phyloP scores from a whole-genome alignment of 495 filamentous ascomycete genomes.

The Schizothecium vesticola region DNA sequence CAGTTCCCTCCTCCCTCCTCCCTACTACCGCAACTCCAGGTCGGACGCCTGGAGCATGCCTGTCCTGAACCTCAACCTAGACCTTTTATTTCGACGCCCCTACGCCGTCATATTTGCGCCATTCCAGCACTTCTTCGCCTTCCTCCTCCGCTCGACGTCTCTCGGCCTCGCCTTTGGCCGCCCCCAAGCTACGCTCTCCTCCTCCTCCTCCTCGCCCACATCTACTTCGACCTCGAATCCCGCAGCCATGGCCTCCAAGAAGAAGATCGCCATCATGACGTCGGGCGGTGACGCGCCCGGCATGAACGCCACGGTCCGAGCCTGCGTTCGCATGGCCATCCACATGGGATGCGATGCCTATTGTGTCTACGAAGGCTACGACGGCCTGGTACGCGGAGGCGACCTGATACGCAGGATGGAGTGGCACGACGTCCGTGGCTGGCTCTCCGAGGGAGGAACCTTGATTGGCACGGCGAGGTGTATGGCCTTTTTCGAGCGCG shows the following conservation, averaged over 20 bases:
- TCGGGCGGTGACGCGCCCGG: constrained; percentile 96
- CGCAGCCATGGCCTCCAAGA: constrained; percentile 46
- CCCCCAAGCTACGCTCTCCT: not conserved
- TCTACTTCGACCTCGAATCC: constrained; percentile 1
- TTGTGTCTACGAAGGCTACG: constrained; percentile 91
- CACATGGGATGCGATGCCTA: constrained; percentile 82
- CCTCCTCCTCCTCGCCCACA: not conserved
- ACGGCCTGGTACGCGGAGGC: constrained; percentile 86
- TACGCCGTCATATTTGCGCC: constrained; percentile 20
- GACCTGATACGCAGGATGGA: constrained; percentile 78
- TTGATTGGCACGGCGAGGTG: constrained; percentile 94
- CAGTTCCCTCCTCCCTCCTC: not conserved
- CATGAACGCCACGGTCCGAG: constrained; percentile 93
- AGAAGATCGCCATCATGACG: constrained; percentile 92
- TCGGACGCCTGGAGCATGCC: constrained; percentile 24
- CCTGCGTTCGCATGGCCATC: constrained; percentile 89
- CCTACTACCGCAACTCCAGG: constrained; percentile 17
- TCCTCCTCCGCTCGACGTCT: constrained; percentile 22
- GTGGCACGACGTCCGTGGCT: constrained; percentile 96
- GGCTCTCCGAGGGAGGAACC: constrained; percentile 89
- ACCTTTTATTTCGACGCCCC: constrained; percentile 19
- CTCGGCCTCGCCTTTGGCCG: constrained; percentile 14
- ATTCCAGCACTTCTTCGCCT: constrained; percentile 21
- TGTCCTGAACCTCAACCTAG: constrained; percentile 10
- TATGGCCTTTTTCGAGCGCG: constrained; percentile 79